Evolutionary conservation across 192 early-diverging fungal genomes (phyloP).

Genomic region (Coemansia sp.): DNA sequence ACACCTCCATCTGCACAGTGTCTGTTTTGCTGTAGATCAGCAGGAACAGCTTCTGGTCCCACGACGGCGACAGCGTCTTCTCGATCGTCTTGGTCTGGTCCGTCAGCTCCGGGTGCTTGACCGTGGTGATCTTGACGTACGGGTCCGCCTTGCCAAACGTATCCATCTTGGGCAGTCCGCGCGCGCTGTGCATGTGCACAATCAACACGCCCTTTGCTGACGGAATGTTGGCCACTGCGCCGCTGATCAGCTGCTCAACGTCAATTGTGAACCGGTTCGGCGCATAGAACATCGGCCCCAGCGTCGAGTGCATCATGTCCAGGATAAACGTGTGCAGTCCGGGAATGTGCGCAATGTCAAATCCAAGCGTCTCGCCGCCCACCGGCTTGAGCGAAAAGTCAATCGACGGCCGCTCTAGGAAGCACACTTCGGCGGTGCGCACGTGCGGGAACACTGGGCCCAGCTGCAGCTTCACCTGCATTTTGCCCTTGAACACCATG

Average conservation of each 20-base stretch:
- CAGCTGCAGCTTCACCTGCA: conserved; percentile 81
- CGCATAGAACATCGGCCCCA: conserved; percentile 81
- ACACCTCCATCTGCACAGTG: conserved; percentile 72
- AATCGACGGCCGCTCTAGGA: conserved; percentile 81
- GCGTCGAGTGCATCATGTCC: conserved; percentile 68
- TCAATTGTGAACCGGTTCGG: conserved; percentile 80
- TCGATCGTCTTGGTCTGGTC: conserved; percentile 65
- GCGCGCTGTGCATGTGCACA: conserved; percentile 76
- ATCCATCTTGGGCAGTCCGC: conserved; percentile 82
- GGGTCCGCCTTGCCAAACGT: conserved; percentile 89
- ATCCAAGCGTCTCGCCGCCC: conserved; percentile 77
- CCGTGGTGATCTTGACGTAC: conserved; percentile 66
- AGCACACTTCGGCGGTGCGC: conserved; percentile 77
- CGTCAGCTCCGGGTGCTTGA: conserved; percentile 68
- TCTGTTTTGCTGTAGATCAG: conserved; percentile 77
- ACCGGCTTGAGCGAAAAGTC: conserved; percentile 91
- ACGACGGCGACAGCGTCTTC: conserved; percentile 81
- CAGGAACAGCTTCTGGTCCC: conserved; percentile 78
- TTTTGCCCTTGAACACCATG: conserved; percentile 75
- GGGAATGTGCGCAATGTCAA: conserved; percentile 87
- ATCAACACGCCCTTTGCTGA: conserved; percentile 84
- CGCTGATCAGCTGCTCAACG: conserved; percentile 74
- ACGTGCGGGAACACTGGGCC: conserved; percentile 86
- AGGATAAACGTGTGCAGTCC: conserved; percentile 76
- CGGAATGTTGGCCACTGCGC: conserved; percentile 63